Conservation (phyloP, 2,329 filamentous ascomycete genomes). For the Microsporum canis region DNA sequence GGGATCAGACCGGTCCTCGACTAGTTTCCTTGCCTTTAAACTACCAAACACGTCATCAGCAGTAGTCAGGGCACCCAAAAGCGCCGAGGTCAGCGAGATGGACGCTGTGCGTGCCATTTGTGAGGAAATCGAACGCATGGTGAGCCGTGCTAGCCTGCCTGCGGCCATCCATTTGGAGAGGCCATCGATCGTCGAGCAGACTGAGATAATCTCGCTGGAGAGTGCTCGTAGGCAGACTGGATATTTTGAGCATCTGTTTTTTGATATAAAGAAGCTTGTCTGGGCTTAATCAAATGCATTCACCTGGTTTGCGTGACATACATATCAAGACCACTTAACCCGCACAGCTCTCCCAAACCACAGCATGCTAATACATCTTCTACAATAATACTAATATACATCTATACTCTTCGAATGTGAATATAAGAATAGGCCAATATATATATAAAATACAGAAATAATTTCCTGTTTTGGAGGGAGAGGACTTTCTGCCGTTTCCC, state of each 20-base stretch:
- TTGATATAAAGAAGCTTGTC: slow-evolving; percentile 86
- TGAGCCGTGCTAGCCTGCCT: slow-evolving; percentile 36
- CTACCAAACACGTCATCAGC: slow-evolving; percentile 28
- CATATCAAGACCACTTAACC: background rate
- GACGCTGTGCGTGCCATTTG: slow-evolving; percentile 55
- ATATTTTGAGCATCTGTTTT: slow-evolving; percentile 72
- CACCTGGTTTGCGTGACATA: background rate
- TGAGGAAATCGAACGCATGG: slow-evolving; percentile 62
- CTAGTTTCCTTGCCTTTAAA: slow-evolving; percentile 35
- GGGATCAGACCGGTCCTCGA: slow-evolving; percentile 20
- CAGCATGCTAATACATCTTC: background rate
- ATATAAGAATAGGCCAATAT: background rate
- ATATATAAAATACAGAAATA: background rate
- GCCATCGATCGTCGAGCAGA: slow-evolving; percentile 39
- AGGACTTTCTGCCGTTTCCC: slow-evolving; percentile 4
- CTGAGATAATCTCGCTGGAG: slow-evolving; percentile 67
- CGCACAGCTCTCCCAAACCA: background rate
- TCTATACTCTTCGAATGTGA: background rate
- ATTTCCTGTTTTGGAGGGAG: background rate
- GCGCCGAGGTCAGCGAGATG: slow-evolving; percentile 32
- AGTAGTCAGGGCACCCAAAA: slow-evolving; percentile 12
- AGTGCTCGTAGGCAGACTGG: slow-evolving; percentile 83
- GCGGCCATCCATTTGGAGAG: slow-evolving; percentile 26
- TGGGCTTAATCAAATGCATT: slow-evolving; percentile 48
- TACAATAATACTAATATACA: background rate